Percentiles rank a stretch among this genome's conserved stretches.
Conservation (phyloP, 2,329 filamentous ascomycete species). For the Arachnopeziza araneosa region DNA sequence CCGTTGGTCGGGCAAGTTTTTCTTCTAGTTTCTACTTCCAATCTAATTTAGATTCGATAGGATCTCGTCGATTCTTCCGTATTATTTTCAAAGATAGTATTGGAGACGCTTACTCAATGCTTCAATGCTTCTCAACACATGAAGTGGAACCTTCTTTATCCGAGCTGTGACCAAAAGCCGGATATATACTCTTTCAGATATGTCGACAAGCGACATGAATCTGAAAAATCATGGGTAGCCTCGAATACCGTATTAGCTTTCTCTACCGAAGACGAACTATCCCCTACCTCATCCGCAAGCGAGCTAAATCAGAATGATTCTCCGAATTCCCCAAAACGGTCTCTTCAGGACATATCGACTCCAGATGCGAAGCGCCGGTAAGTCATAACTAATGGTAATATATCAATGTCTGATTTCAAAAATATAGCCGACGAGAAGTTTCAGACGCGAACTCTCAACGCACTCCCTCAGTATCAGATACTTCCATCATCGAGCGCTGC, state of each 20-base stretch:
- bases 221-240: not conserved
- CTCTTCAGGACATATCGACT: not conserved
- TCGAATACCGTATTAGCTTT: not conserved
- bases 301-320: not conserved
- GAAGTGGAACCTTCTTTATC: slow-evolving; percentile 8
- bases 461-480: not conserved
- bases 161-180: not conserved
- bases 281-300: not conserved
- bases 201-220: not conserved
- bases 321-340: not conserved
- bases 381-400: not conserved
- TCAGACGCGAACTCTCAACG: not conserved
- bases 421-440: not conserved
- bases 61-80: not conserved
- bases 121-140: slow-evolving; percentile 6
- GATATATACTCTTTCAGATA: not conserved
- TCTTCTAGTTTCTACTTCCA: not conserved
- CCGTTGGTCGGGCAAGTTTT: slow-evolving; percentile 6
- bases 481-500: not conserved
- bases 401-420: not conserved
- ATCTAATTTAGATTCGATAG: not conserved
- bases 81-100: slow-evolving; percentile 5
- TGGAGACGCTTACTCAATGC: slow-evolving; percentile 9
- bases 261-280: not conserved
- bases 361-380: not conserved